phyloP scores from a whole-genome alignment of 2,329 filamentous ascomycete species.

The Sordariomycetes sp. region DNA sequence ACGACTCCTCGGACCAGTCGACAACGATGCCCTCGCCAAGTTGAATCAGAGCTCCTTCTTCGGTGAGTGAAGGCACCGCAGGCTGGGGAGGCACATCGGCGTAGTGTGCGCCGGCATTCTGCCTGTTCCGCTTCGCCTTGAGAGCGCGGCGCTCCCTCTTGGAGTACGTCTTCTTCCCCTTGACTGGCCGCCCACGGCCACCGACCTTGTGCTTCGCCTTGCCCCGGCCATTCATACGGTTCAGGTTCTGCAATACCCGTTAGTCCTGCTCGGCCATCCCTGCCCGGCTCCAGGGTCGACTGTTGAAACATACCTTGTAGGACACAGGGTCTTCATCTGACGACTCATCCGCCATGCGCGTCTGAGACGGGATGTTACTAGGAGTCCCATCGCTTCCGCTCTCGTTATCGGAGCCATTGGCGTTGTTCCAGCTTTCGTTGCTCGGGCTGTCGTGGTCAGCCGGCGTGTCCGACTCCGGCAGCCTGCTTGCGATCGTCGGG shows the following conservation, averaged over 20 bases:
- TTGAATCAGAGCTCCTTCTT: constrained; percentile 57
- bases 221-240: constrained; percentile 21
- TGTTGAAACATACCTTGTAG: constrained; percentile 20
- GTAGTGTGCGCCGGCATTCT: constrained; percentile 15
- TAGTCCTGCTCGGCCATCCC: constrained; percentile 1
- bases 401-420: constrained; percentile 38
- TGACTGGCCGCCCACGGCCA: not conserved
- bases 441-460: constrained; percentile 36
- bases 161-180: constrained; percentile 26
- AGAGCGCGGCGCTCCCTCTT: constrained; percentile 26
- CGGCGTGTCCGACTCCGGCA: constrained; percentile 25
- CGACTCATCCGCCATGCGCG: constrained; percentile 49
- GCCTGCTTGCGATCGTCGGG: constrained; percentile 22
- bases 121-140: constrained; percentile 29
- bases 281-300: constrained; percentile 9
- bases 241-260: constrained; percentile 8
- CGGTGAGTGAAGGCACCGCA: constrained; percentile 21
- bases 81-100: constrained; percentile 5
- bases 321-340: constrained; percentile 39
- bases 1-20: constrained; percentile 68
- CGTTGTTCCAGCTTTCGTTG: constrained; percentile 33
- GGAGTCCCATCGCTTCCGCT: constrained; percentile 39
- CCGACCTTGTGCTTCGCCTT: constrained; percentile 32
- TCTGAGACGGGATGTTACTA: constrained; percentile 22
- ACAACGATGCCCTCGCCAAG: constrained; percentile 78